A percentile compares a stretch with the other conserved stretches of the same genome.
Conservation (phyloP, 768 basidiomycete genomes). For the Leccinellum albellum region DNA sequence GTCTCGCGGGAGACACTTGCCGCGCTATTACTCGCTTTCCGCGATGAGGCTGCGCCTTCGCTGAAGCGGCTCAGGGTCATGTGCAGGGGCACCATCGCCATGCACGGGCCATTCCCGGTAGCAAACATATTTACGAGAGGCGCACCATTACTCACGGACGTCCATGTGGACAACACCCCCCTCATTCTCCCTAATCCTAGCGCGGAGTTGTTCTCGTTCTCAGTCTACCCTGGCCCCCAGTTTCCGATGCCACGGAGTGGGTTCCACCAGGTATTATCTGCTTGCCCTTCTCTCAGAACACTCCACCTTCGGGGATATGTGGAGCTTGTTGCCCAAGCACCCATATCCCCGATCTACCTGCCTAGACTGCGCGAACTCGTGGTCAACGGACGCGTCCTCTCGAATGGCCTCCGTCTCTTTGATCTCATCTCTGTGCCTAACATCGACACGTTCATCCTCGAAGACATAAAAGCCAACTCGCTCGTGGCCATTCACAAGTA, state of each 20-base stretch:
- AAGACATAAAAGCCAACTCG: conserved; percentile 27
- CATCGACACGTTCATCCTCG: conserved; percentile 29
- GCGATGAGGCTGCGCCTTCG: conserved; percentile 25
- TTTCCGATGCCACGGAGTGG: conserved; percentile 26
- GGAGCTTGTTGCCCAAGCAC: conserved; percentile 22
- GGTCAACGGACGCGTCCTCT: conserved; percentile 29
- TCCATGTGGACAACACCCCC: conserved; percentile 32
- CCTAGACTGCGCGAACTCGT: conserved; percentile 29
- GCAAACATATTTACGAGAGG: conserved; percentile 28
- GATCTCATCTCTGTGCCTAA: conserved; percentile 32
- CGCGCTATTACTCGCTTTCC: conserved; percentile 21
- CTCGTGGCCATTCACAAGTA: conserved; percentile 28
- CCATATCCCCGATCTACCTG: conserved; percentile 19
- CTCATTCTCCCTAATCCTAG: conserved; percentile 21
- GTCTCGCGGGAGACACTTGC: conserved; percentile 30
- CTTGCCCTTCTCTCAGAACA: conserved; percentile 18
- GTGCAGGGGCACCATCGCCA: conserved; percentile 29
- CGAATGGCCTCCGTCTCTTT: conserved; percentile 29
- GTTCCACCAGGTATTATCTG: conserved; percentile 18
- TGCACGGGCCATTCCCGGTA: conserved; percentile 25
- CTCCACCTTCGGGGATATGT: conserved; percentile 32
- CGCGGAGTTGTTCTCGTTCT: conserved; percentile 29
- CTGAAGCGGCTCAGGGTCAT: conserved; percentile 26
- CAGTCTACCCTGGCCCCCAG: conserved; percentile 31
- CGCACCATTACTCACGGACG: conserved; percentile 29